These are phyloP conservation scores for Colletotrichum sp. DNA, from an alignment of 2,329 filamentous ascomycete species.

Conservation along the genomic window DNA sequence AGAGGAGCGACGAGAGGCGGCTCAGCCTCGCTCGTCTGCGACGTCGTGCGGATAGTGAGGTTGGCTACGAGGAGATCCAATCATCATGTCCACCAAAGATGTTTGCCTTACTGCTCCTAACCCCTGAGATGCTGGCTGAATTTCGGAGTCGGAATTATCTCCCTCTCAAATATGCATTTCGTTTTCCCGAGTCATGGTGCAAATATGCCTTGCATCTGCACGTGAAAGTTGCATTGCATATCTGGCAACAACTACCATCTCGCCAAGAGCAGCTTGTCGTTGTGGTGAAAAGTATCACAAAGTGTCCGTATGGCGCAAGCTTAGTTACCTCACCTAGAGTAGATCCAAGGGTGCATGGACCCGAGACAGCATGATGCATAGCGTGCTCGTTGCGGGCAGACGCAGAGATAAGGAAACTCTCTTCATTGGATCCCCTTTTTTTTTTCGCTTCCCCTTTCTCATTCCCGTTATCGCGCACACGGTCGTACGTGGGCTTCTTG, in stretches of 20 bases:
- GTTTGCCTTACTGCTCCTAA: background rate
- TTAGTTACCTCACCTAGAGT: background rate
- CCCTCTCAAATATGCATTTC: background rate
- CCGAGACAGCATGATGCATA: slow-evolving; percentile 4
- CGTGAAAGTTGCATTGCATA: background rate
- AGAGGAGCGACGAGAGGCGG: background rate
- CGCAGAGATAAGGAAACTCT: slow-evolving; percentile 14
- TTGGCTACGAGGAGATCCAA: background rate
- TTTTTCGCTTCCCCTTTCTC: background rate
- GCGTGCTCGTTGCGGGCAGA: background rate
- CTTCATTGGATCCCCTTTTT: background rate
- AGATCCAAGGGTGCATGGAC: background rate
- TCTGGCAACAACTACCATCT: background rate
- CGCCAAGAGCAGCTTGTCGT: background rate
- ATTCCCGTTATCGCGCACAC: slow-evolving; percentile 10
- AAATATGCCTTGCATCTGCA: background rate
- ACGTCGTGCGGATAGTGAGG: background rate
- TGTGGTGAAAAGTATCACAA: background rate
- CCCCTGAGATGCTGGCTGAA: background rate
- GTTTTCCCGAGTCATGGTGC: background rate
- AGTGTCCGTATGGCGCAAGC: background rate
- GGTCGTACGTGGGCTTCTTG: background rate
- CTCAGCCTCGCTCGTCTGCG: slow-evolving; percentile 15
- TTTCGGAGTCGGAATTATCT: background rate
- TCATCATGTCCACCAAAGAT: background rate